These are phyloP conservation scores for Sugiyamaella lignohabitans DNA, from an alignment of 805 yeast genomes.

Conservation along the genomic window DNA sequence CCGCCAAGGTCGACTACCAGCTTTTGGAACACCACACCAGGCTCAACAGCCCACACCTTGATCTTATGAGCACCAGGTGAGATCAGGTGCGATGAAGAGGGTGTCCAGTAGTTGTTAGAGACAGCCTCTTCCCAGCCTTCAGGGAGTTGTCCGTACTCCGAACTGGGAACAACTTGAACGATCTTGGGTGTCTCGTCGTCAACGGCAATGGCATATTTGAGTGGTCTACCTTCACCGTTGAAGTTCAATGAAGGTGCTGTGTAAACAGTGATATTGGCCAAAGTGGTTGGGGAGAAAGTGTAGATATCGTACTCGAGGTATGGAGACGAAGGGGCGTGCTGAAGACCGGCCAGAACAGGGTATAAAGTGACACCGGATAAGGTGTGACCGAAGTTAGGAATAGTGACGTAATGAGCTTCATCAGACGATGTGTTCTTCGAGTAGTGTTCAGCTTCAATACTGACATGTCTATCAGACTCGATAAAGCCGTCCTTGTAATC, in stretches of 20 bases:
- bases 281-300: slow-evolving; percentile 11
- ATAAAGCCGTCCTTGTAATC: slow-evolving; percentile 13
- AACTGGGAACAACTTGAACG: slow-evolving; percentile 24
- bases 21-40: slow-evolving; percentile 17
- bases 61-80: slow-evolving; percentile 13
- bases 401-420: slow-evolving; percentile 8
- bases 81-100: slow-evolving; percentile 4
- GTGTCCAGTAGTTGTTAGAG: slow-evolving; percentile 14
- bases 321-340: slow-evolving; percentile 8
- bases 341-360: slow-evolving; percentile 8
- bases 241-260: slow-evolving; percentile 25
- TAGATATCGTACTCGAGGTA: slow-evolving; percentile 10
- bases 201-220: slow-evolving; percentile 25
- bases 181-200: slow-evolving; percentile 24
- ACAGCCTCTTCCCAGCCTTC: slow-evolving; percentile 17
- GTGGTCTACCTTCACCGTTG: slow-evolving; percentile 20
- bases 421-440: neutral
- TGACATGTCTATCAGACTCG: slow-evolving; percentile 16
- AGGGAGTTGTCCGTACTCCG: slow-evolving; percentile 8
- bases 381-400: slow-evolving; percentile 12
- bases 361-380: slow-evolving; percentile 16
- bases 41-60: slow-evolving; percentile 16
- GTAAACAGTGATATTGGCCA: slow-evolving; percentile 18
- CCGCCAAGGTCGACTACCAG: slow-evolving; percentile 19
- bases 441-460: slow-evolving; percentile 15